Base-by-base conservation (phyloP, 192 early-diverging fungal genomes). In the Entomortierella lignicola region DNA sequence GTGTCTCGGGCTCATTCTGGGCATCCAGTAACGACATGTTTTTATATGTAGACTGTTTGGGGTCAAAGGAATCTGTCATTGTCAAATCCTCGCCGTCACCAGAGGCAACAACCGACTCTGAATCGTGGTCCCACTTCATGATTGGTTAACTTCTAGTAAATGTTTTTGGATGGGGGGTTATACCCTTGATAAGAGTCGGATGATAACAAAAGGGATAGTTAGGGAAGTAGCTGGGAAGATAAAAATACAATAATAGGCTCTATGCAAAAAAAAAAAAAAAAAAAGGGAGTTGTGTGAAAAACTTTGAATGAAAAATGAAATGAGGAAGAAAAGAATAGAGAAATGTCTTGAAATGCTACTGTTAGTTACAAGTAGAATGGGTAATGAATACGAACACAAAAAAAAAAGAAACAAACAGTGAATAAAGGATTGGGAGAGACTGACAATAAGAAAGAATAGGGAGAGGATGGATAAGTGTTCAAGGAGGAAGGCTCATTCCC, bases 121-220 rank as follows among this genome's bases (percentile, higher is more conserved):
- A 66, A 41, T 54, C 57, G 58, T 69, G 58, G 32, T 60, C 34
- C 25, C 7, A 21, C 47, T 39, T 69, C 67, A 69, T 69, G 52
- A 6, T 27, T 66, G 34, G 10, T 10, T 37, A 7, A 10, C 44
- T 10, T 6, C 6, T 42, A 42, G 44, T 11, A 20, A 12, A 15
- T 47, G 20, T 20, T 47, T 15, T 47, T 20, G 31, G 41, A n/a
- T n/a, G 27, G 7, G 31, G 39, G 11, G 12, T 41, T 12, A 53
- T 21, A 55, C 30, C 50, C 20, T 32, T 37, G 43, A 7, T 11
- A 63, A 34, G 52, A 21, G 64, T 66, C 15, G 31, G 52, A 42
- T 54, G 48, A 39, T 17, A 55, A 66, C 30, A 42, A 21, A 55
- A 43, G 31, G 26, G 30, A 56, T 18, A n/a, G 41, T 60, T 23